Conservation (phyloP, 2,329 filamentous ascomycete species). For the Cercospora canescens region DNA sequence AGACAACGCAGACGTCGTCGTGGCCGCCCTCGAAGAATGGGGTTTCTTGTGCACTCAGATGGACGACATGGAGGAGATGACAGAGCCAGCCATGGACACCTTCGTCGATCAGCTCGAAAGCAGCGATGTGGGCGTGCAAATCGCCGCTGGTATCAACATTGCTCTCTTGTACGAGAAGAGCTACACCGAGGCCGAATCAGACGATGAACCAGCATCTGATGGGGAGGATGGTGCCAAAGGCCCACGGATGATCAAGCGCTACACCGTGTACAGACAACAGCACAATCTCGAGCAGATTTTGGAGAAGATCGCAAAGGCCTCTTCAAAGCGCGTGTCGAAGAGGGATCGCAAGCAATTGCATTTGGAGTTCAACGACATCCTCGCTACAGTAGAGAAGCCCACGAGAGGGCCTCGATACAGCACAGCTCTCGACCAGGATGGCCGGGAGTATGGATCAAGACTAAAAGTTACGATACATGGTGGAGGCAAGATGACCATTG, state of each 20-base stretch:
- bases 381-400: constrained; percentile 66
- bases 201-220: constrained; percentile 48
- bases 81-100: constrained; percentile 72
- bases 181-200: constrained; percentile 59
- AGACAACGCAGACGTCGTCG: constrained; percentile 70
- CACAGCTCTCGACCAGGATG: constrained; percentile 62
- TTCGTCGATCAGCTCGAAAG: constrained; percentile 86
- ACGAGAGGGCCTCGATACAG: constrained; percentile 66
- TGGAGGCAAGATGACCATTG: constrained; percentile 60
- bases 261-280: constrained; percentile 66
- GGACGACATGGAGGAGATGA: constrained; percentile 70
- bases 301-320: constrained; percentile 59
- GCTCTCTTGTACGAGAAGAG: constrained; percentile 79
- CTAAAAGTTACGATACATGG: constrained; percentile 61
- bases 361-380: constrained; percentile 64
- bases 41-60: constrained; percentile 76
- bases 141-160: constrained; percentile 76
- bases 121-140: constrained; percentile 69
- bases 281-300: constrained; percentile 62
- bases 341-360: constrained; percentile 68
- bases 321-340: constrained; percentile 63
- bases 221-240: constrained; percentile 48
- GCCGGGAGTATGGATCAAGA: constrained; percentile 61
- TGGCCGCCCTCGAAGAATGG: constrained; percentile 76
- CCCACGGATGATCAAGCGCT: constrained; percentile 58